Conservation (phyloP, 495 filamentous ascomycete species). For the Clavariopsis aquatica region DNA sequence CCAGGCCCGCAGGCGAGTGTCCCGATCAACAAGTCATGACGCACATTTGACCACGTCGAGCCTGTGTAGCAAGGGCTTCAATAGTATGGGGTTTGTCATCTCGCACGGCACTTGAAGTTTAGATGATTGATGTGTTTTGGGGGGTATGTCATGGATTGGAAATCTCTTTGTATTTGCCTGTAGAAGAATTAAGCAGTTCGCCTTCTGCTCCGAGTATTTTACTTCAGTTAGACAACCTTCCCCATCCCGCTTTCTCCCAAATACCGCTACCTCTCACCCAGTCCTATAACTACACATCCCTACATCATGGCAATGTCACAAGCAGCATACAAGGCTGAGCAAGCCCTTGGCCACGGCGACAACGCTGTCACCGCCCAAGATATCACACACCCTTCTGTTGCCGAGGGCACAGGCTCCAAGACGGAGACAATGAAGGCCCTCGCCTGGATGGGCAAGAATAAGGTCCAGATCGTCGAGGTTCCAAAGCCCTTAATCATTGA, state of each 20-base stretch:
- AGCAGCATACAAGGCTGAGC: constrained; percentile 64
- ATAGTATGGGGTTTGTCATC: not conserved
- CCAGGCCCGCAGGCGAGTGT: not conserved
- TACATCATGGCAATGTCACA: constrained; percentile 53
- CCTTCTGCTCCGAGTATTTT: not conserved
- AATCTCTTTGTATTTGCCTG: constrained; percentile 13
- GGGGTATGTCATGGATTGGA: constrained; percentile 21
- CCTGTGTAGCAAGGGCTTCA: constrained; percentile 1
- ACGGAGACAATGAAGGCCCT: constrained; percentile 71
- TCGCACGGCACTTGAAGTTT: constrained; percentile 2
- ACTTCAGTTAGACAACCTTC: not conserved
- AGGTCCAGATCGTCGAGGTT: constrained; percentile 59
- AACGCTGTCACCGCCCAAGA: constrained; percentile 61
- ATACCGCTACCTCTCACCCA: not conserved
- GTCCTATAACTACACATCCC: not conserved
- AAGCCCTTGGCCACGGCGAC: constrained; percentile 63
- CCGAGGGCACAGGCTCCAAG: constrained; percentile 46
- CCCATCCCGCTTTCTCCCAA: not conserved
- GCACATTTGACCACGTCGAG: not conserved
- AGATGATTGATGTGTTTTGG: too few species aligned
- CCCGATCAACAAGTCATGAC: constrained; percentile 8
- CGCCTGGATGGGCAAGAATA: constrained; percentile 70
- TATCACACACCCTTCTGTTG: constrained; percentile 49
- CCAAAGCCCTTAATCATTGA: constrained; percentile 72
- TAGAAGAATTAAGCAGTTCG: constrained; percentile 5